These are phyloP conservation scores for Endoconidiophora polonica DNA, from an alignment of 2,329 filamentous ascomycete species.

Conservation along the genomic window DNA sequence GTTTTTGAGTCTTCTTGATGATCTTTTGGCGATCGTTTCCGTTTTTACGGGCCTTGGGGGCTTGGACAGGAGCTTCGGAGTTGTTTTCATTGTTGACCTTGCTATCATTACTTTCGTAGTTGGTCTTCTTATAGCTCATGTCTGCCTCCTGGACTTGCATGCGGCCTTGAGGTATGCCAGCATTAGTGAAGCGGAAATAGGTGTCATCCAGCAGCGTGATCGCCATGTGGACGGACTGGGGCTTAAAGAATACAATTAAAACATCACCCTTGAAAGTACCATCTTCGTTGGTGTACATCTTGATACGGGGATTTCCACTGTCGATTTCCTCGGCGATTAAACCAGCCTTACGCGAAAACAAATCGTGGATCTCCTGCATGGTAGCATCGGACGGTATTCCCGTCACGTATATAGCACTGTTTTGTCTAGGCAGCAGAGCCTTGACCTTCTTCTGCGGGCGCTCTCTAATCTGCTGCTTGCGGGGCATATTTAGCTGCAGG, in stretches of 20 bases:
- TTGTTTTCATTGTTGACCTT: slow-evolving; percentile 18
- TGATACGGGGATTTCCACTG: slow-evolving; percentile 72
- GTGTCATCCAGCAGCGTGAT: slow-evolving; percentile 68
- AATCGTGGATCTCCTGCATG: slow-evolving; percentile 60
- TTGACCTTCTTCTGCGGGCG: slow-evolving; percentile 31
- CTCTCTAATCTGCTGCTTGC: slow-evolving; percentile 13
- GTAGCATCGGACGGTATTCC: slow-evolving; percentile 68
- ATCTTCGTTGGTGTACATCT: slow-evolving; percentile 69
- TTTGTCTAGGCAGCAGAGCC: slow-evolving; percentile 41
- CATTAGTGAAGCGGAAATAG: slow-evolving; percentile 51
- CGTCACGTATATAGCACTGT: slow-evolving; percentile 85
- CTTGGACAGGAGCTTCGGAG: slow-evolving; percentile 16
- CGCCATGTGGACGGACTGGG: slow-evolving; percentile 77
- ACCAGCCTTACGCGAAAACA: slow-evolving; percentile 71
- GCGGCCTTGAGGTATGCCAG: slow-evolving; percentile 37
- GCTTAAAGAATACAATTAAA: slow-evolving; percentile 84
- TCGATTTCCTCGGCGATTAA: slow-evolving; percentile 93
- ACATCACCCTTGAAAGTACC: slow-evolving; percentile 89
- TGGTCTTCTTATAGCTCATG: slow-evolving; percentile 76
- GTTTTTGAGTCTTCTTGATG: slow-evolving; percentile 76
- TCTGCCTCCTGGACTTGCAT: slow-evolving; percentile 79
- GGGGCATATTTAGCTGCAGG: slow-evolving; percentile 3
- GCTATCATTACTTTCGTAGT: slow-evolving; percentile 38
- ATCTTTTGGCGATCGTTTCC: slow-evolving; percentile 71
- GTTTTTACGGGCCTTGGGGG: slow-evolving; percentile 26